phyloP scores from a whole-genome alignment of 768 basidiomycete species.

The Podaxis sp. region DNA sequence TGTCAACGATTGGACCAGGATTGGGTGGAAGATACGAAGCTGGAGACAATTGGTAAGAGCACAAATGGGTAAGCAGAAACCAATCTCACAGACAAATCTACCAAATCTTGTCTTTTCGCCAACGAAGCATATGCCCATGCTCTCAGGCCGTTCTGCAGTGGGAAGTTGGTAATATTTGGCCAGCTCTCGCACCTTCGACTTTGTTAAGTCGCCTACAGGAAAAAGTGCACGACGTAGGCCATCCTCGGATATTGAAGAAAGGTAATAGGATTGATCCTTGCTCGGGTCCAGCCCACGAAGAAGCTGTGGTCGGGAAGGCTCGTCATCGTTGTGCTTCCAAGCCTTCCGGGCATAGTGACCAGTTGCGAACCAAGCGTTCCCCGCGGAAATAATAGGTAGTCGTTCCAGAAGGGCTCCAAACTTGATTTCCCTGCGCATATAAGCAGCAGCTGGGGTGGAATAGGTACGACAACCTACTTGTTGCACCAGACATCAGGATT shows the following conservation, averaged over 20 bases:
- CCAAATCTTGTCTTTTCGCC: slow-evolving; percentile 75
- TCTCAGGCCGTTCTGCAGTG: slow-evolving; percentile 76
- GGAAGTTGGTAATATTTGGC: slow-evolving; percentile 62
- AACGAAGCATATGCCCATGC: slow-evolving; percentile 95
- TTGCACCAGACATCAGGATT: slow-evolving; percentile 97
- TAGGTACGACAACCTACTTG: slow-evolving; percentile 40
- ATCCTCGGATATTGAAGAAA: slow-evolving; percentile 71
- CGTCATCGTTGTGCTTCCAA: slow-evolving; percentile 32
- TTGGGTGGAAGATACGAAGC: slow-evolving; percentile 74
- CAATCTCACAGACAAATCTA: slow-evolving; percentile 65
- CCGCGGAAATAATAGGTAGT: slow-evolving; percentile 33
- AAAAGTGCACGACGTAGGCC: slow-evolving; percentile 73
- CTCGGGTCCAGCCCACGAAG: slow-evolving; percentile 50
- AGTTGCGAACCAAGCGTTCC: slow-evolving; percentile 67
- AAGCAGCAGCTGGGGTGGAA: neutral
- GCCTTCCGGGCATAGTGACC: slow-evolving; percentile 86
- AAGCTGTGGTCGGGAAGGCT: slow-evolving; percentile 44
- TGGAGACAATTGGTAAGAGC: slow-evolving; percentile 26
- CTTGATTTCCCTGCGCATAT: slow-evolving; percentile 73
- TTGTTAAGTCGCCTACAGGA: slow-evolving; percentile 67
- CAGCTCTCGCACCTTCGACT: slow-evolving; percentile 70
- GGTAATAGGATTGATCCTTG: slow-evolving; percentile 94
- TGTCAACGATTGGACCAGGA: slow-evolving; percentile 67
- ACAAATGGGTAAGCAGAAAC: neutral
- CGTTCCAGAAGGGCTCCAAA: slow-evolving; percentile 80